phyloP scores from a whole-genome alignment of 805 yeast genomes.

The Metschnikowia colocasiae region DNA sequence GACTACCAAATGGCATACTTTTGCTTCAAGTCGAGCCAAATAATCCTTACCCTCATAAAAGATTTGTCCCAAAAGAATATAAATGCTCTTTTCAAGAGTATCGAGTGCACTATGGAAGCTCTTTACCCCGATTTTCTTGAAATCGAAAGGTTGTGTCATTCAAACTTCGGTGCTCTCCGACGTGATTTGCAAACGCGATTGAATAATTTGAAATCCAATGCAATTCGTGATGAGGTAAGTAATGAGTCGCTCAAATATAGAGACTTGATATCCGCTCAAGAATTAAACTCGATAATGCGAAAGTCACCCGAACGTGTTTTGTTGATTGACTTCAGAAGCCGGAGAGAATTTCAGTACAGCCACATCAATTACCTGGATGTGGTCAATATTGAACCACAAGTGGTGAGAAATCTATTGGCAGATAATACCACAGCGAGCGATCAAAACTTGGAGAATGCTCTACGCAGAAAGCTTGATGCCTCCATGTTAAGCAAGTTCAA shows the following conservation, averaged over 20 bases:
- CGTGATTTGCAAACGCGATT: slow-evolving; percentile 5
- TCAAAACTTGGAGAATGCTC: slow-evolving; percentile 59
- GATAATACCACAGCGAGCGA: slow-evolving; percentile 44
- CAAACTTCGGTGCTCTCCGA: neutral
- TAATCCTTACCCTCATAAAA: neutral
- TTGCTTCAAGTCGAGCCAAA: slow-evolving; percentile 14
- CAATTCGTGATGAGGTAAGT: neutral
- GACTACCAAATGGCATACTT: slow-evolving; percentile 38
- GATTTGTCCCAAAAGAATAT: neutral
- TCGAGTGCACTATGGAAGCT: slow-evolving; percentile 3
- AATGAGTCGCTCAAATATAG: neutral
- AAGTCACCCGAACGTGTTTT: slow-evolving; percentile 30
- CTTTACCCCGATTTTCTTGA: slow-evolving; percentile 1
- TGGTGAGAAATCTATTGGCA: slow-evolving; percentile 18
- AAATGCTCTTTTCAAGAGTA: slow-evolving; percentile 1
- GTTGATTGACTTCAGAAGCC: slow-evolving; percentile 69
- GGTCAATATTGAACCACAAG: slow-evolving; percentile 69
- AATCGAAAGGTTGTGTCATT: slow-evolving; percentile 1
- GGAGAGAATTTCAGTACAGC: slow-evolving; percentile 53
- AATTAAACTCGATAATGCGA: slow-evolving; percentile 11
- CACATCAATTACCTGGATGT: slow-evolving; percentile 61
- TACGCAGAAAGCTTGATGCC: slow-evolving; percentile 55
- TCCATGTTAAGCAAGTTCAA: slow-evolving; percentile 53
- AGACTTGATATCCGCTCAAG: slow-evolving; percentile 13
- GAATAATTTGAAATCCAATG: neutral